These are phyloP conservation scores for Chamaenerion angustifolium DNA, from an alignment of 345 rosid species.

Conservation along the genomic window DNA sequence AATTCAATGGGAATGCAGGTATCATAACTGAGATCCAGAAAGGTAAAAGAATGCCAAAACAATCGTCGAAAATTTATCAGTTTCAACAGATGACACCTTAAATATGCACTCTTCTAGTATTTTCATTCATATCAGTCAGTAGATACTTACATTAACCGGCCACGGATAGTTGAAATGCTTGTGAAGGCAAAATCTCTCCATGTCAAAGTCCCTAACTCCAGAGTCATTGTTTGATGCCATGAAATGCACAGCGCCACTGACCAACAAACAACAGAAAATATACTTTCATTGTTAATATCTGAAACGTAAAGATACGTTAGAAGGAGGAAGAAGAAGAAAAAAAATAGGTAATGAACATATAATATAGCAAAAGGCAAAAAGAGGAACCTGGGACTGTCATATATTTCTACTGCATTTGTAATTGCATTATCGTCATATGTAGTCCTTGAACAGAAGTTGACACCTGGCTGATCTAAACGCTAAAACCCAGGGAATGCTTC, in stretches of 20 bases:
- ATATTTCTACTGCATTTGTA: slow-evolving; percentile 52
- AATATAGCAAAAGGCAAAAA: not conserved
- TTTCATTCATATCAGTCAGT: no score
- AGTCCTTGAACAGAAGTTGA: slow-evolving; percentile 42
- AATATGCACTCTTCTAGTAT: no score
- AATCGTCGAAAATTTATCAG: no score
- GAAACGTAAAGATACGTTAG: not conserved
- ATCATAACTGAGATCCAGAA: no score
- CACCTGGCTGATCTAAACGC: slow-evolving; percentile 42
- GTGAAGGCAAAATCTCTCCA: slow-evolving; percentile 57
- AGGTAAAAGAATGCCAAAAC: no score
- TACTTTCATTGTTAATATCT: not conserved
- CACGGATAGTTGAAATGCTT: slow-evolving; percentile 49
- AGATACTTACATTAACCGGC: slow-evolving; percentile 64
- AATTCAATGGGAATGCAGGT: no score
- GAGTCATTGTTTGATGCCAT: slow-evolving; percentile 73
- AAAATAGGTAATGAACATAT: not conserved
- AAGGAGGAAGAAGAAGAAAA: not conserved
- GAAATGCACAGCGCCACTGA: slow-evolving; percentile 62
- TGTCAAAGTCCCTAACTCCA: slow-evolving; percentile 68
- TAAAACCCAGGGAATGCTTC: slow-evolving; percentile 11
- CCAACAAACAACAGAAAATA: slow-evolving; percentile 4
- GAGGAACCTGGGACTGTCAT: slow-evolving; percentile 28
- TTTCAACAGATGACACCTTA: no score
- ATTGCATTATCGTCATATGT: slow-evolving; percentile 52